Conservation (phyloP, 257 asterid species). For the Solanum appendiculatum region DNA sequence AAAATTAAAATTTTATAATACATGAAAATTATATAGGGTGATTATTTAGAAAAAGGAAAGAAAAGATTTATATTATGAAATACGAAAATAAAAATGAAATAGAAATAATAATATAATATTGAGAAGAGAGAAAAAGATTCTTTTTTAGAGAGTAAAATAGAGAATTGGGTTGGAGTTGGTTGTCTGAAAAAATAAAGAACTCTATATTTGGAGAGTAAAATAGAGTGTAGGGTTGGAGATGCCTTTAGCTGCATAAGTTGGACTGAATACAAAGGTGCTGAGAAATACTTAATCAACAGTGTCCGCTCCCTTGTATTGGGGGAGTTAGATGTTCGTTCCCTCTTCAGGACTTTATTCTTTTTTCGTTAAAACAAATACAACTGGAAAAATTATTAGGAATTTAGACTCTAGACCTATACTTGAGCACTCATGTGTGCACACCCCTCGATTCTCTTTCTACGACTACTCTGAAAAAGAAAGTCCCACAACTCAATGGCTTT, state of each 20-base stretch:
- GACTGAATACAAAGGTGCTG: neutral
- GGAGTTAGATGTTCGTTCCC: neutral
- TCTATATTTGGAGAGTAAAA: too few species aligned
- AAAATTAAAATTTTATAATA: too few species aligned
- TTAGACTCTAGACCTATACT: neutral
- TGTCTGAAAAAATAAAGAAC: too few species aligned
- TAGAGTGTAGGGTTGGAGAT: too few species aligned
- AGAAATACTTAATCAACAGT: neutral
- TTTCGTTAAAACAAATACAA: neutral
- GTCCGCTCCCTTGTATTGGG: neutral
- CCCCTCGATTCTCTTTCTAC: neutral
- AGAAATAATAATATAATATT: too few species aligned
- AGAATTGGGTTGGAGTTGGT: too few species aligned
- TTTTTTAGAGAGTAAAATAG: too few species aligned
- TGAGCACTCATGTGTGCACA: neutral
- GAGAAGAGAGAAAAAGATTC: too few species aligned
- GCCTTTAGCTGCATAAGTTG: neutral
- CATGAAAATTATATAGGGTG: too few species aligned
- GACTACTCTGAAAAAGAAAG: neutral
- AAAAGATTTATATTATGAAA: too few species aligned
- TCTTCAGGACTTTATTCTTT: neutral
- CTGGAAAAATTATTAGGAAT: neutral
- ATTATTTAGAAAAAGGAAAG: too few species aligned
- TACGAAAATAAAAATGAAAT: too few species aligned
- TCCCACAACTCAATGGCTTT: neutral